Evolutionary conservation across 441 rosid genomes (phyloP), one percentile per base, ranked within the genome.

Genomic region (Hura crepitans): DNA sequence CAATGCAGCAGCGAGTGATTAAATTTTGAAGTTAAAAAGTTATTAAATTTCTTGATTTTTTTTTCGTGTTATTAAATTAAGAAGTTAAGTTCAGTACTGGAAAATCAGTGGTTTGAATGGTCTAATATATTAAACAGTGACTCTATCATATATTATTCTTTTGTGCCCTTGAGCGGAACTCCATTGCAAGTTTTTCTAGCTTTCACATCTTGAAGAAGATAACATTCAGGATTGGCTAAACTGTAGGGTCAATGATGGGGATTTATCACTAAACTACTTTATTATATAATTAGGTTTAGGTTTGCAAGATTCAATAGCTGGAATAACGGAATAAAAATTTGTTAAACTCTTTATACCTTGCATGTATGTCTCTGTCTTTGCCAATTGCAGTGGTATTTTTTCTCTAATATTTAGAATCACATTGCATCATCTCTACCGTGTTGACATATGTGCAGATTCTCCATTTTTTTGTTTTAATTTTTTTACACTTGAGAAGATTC

Each of bases 301-400:
- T n/a, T n/a, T n/a, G n/a, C n/a, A n/a, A n/a, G n/a, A n/a, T n/a
- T n/a, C n/a, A n/a, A n/a, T 43, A 55, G 64, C 8, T 64, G 63
- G n/a, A n/a, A n/a, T n/a, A n/a, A n/a, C n/a, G 64, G 58, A 70
- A 49, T 57, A 56, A 57, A 62, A n/a, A 47, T 56, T 45, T 57
- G 25, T 46, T 20, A 6, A 46, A 20, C 65, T 31, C 56, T 57
- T 47, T 45, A 25, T 17, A 5, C 0, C 8, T 6, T 3, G 39
- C 6, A 6, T 30, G 7, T 35, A 23, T 50, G 7, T 56, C 27
- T 43, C 20, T 43, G 3, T 53, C 49, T 54, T 55, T 5, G 28
- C 71, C 66, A 51, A 23, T 62, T 2, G 43, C 56, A 37, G 37
- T 39, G 35, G 27, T 62, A 14, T 69, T 37, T 47, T 56, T 23